Conservation (phyloP, 106 monocot species). For the Allium sativum region DNA sequence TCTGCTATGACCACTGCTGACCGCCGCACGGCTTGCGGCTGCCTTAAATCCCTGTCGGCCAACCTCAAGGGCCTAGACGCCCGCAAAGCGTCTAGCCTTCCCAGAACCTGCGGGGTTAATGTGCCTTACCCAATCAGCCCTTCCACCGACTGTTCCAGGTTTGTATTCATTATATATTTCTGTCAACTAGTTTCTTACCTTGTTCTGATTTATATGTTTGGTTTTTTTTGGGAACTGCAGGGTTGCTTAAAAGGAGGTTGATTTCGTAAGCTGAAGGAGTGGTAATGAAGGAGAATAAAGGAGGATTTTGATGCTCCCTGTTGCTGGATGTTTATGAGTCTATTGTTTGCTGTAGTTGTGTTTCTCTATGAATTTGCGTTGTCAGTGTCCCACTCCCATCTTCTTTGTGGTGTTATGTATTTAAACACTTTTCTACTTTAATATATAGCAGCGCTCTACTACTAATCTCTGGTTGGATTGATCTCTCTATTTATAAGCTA, state of each 20-base stretch:
- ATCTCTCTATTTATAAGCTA: too few relatives aligned
- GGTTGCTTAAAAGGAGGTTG: neutral
- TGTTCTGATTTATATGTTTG: neutral
- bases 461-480: too few relatives aligned
- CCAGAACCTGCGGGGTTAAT: constrained; percentile 14
- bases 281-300: too few relatives aligned
- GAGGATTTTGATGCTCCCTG: too few relatives aligned
- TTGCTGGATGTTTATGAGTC: too few relatives aligned
- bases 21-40: constrained; percentile 19
- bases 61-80: constrained; percentile 6
- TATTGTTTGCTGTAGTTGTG: too few relatives aligned
- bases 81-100: constrained; percentile 3
- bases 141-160: constrained; percentile 15
- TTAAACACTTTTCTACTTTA: too few relatives aligned
- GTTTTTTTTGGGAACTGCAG: neutral
- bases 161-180: neutral
- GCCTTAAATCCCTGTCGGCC: constrained; percentile 13
- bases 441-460: too few relatives aligned
- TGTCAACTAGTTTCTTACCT: neutral
- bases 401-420: too few relatives aligned
- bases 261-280: too few relatives aligned
- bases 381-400: too few relatives aligned
- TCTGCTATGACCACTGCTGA: constrained; percentile 17
- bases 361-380: too few relatives aligned
- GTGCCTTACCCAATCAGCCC: constrained; percentile 17